Percentiles rank a stretch among this genome's conserved stretches.
phyloP scores from a whole-genome alignment of 1,284 basidiomycete species.

The Neolentinus lepideus region DNA sequence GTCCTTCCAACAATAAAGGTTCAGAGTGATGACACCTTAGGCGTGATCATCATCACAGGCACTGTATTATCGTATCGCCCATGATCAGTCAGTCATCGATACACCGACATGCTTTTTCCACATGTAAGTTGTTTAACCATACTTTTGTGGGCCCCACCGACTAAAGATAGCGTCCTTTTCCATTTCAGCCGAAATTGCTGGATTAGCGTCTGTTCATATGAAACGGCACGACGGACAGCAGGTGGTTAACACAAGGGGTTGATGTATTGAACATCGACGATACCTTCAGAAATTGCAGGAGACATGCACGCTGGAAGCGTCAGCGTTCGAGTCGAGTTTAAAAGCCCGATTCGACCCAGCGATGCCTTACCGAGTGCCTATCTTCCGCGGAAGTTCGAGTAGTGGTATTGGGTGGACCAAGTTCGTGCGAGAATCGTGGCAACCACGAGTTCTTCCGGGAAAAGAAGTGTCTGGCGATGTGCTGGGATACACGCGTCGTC shows the following conservation, averaged over 20 bases:
- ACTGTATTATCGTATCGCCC: not conserved
- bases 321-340: not conserved
- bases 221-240: not conserved
- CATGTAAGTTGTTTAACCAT: not conserved
- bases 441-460: not conserved
- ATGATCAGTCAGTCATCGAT: not conserved
- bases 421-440: not conserved
- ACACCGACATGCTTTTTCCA: not conserved
- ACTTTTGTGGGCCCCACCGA: not conserved
- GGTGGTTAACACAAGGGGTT: not conserved
- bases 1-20: not conserved
- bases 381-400: not conserved
- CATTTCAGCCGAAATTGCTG: not conserved
- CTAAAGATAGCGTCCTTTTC: not conserved
- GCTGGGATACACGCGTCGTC: not conserved
- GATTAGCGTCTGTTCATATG: not conserved
- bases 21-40: not conserved
- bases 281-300: not conserved
- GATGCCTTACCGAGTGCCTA: not conserved
- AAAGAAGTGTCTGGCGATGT: not conserved
- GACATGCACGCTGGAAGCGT: not conserved
- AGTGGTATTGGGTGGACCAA: not conserved
- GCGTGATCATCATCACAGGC: not conserved
- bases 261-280: not conserved
- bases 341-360: slow-evolving; percentile 1